A percentile compares a stretch with the other conserved stretches of the same genome.
Evolutionary conservation across 2,329 filamentous ascomycete species (phyloP).

Genomic region (Pyrenochaeta sp.): DNA sequence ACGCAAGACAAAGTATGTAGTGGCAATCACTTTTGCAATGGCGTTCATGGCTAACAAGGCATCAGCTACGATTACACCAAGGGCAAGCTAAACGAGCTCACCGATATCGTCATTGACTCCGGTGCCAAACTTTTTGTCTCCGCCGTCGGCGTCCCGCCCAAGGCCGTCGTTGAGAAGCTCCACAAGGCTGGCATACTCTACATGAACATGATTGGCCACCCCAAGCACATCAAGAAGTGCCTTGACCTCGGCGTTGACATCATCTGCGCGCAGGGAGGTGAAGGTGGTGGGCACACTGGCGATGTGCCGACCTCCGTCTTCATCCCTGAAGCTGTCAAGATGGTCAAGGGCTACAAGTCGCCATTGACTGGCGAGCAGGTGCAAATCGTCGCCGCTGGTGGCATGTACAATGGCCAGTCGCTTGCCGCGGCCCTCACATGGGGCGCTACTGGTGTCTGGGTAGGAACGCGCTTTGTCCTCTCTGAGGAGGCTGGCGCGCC

Average conservation of each 20-base stretch:
- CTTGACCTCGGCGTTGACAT: slow-evolving; percentile 88
- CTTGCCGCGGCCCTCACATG: slow-evolving; percentile 92
- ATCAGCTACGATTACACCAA: slow-evolving; percentile 98
- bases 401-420: slow-evolving; percentile 90
- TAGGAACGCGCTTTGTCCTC: slow-evolving; percentile 95
- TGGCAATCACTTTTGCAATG: not conserved
- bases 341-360: slow-evolving; percentile 81
- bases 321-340: slow-evolving; percentile 88
- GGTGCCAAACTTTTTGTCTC: slow-evolving; percentile 95
- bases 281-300: slow-evolving; percentile 96
- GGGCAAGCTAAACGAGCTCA: slow-evolving; percentile 90
- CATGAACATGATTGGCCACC: slow-evolving; percentile 99
- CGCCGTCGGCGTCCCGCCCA: slow-evolving; percentile 92
- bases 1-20: slow-evolving; percentile 84
- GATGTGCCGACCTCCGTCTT: slow-evolving; percentile 91
- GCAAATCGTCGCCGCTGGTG: slow-evolving; percentile 91
- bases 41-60: slow-evolving; percentile 5
- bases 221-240: slow-evolving; percentile 98
- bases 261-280: slow-evolving; percentile 97
- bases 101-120: slow-evolving; percentile 91
- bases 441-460: slow-evolving; percentile 92
- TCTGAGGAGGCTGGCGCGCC: slow-evolving; percentile 94
- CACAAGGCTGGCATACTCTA: slow-evolving; percentile 89
- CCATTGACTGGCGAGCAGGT: slow-evolving; percentile 88
- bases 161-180: slow-evolving; percentile 85